phyloP scores from a whole-genome alignment of 169 alveolate species.

The Plasmodium gonderi region DNA sequence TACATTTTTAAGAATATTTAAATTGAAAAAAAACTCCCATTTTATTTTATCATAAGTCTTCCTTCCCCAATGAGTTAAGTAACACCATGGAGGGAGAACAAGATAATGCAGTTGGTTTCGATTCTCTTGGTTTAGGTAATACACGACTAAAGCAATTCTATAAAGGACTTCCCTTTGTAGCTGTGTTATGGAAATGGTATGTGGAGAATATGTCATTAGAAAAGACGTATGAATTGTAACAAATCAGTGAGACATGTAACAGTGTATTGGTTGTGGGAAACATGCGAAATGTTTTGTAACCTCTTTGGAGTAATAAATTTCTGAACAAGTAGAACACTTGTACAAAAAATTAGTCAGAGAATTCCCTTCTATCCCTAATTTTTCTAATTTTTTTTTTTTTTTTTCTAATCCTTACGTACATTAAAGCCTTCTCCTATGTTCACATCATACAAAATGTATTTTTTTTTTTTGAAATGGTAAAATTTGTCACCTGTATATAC shows the following conservation, averaged over 20 bases:
- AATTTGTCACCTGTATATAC: constrained; percentile 39
- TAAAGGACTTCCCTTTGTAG: constrained; percentile 76
- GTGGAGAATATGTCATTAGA: not conserved
- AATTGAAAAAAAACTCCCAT: constrained; percentile 40
- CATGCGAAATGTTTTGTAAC: not conserved
- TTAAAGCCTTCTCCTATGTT: constrained; percentile 80
- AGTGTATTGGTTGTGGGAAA: too few relatives aligned
- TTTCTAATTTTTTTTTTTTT: not conserved
- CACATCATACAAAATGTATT: constrained; percentile 76
- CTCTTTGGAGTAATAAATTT: not conserved
- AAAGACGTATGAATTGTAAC: not conserved
- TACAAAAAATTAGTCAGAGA: not conserved
- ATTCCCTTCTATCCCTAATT: not conserved
- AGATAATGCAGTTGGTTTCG: constrained; percentile 32
- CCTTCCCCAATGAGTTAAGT: constrained; percentile 66
- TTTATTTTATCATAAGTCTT: not conserved
- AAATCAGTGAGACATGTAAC: not conserved
- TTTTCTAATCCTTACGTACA: constrained; percentile 9
- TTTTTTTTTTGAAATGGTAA: constrained; percentile 41
- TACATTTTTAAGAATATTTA: constrained; percentile 28
- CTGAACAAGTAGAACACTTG: not conserved
- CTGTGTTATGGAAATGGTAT: not conserved
- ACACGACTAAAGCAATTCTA: constrained; percentile 48
- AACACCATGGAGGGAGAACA: constrained; percentile 81
- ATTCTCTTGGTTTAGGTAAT: constrained; percentile 25